A percentile compares a stretch with the other conserved stretches of the same genome.
Conservation (phyloP, 2,329 filamentous ascomycete genomes). For the Metarhizium humberi region DNA sequence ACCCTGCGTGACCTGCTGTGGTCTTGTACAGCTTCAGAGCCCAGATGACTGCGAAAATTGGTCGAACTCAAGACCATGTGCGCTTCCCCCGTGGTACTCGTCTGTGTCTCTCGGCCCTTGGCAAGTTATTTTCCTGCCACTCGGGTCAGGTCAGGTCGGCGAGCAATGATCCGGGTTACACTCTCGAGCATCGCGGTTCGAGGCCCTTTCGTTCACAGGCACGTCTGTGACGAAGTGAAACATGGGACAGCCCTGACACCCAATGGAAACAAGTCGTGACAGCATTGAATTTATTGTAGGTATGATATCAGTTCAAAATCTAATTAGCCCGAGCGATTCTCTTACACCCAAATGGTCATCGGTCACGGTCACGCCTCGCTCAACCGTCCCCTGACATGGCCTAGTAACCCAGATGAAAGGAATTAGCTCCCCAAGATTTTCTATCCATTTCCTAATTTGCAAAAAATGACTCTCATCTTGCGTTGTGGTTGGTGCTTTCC, state of each 20-base stretch:
- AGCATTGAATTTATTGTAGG: not conserved
- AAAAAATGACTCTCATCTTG: not conserved
- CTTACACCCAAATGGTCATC: not conserved
- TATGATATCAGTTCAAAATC: not conserved
- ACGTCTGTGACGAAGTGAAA: not conserved
- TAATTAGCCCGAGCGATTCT: not conserved
- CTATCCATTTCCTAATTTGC: not conserved
- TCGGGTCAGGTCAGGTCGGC: no score
- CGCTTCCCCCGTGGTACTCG: no score
- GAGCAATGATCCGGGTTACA: no score
- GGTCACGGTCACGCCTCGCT: not conserved
- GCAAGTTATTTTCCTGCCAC: no score
- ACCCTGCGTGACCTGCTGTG: no score
- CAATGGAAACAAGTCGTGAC: not conserved
- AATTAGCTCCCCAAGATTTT: not conserved
- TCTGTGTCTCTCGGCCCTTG: no score
- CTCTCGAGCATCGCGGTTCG: not conserved
- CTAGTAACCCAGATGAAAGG: not conserved
- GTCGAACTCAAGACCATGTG: no score
- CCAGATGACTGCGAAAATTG: no score
- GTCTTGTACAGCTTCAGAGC: no score
- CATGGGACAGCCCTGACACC: not conserved
- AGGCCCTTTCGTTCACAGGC: not conserved
- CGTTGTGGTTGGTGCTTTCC: not conserved
- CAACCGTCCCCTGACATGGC: constrained; percentile 1